A percentile compares a stretch with the other conserved stretches of the same genome.
phyloP scores from a whole-genome alignment of 352 stramenopile genomes.

The Plasmopara muralis region DNA sequence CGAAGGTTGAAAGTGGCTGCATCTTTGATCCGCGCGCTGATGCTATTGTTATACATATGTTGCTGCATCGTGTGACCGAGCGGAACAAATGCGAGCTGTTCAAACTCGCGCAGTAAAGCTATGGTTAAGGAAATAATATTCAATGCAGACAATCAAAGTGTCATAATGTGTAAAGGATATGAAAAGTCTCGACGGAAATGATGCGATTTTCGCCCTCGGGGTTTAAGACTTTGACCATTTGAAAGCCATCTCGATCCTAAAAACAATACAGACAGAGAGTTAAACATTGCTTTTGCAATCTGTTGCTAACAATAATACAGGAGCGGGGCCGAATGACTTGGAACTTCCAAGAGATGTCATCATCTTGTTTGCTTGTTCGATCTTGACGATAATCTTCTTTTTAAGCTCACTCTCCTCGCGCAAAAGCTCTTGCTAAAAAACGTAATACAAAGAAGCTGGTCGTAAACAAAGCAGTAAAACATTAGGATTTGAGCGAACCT shows the following conservation, averaged over 20 bases:
- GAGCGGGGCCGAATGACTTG: constrained; percentile 39
- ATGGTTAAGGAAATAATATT: constrained; percentile 37
- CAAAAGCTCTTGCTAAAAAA: constrained; percentile 38
- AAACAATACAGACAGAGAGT: not conserved
- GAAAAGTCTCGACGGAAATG: constrained; percentile 64
- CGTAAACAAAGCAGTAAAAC: not conserved
- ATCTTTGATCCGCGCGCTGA: constrained; percentile 1
- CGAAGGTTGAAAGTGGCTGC: not conserved
- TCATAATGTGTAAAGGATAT: constrained; percentile 41
- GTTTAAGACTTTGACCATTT: constrained; percentile 59
- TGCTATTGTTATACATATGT: constrained; percentile 4
- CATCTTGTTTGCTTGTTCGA: constrained; percentile 80
- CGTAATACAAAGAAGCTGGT: not conserved
- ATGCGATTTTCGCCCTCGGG: constrained; percentile 32
- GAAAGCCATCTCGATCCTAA: constrained; percentile 58
- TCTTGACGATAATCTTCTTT: constrained; percentile 71
- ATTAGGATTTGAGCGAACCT: constrained; percentile 2
- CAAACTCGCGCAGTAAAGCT: constrained; percentile 61
- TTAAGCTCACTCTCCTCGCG: constrained; percentile 60
- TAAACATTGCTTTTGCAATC: not conserved
- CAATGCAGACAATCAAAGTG: not conserved
- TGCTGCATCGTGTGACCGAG: constrained; percentile 40
- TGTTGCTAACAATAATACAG: constrained; percentile 20
- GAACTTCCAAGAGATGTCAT: constrained; percentile 32
- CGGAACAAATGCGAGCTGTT: constrained; percentile 52